These are phyloP conservation scores for Suillus subalutaceus DNA, from an alignment of 768 basidiomycete species.

Conservation along the genomic window DNA sequence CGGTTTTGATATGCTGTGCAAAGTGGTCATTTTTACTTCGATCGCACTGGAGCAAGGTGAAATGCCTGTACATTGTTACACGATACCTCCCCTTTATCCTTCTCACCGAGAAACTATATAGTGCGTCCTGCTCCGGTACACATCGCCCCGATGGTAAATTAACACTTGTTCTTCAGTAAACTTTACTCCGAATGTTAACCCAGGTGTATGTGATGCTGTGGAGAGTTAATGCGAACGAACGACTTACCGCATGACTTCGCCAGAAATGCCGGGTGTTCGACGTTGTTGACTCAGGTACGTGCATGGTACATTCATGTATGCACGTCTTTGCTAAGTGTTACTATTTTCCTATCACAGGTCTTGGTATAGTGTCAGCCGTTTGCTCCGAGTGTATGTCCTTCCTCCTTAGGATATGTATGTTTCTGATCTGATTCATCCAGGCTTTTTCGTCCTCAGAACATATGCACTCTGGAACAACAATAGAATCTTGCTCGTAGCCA, in stretches of 20 bases:
- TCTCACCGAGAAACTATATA: neutral
- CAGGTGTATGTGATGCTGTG: neutral
- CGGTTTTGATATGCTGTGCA: neutral
- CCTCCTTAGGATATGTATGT: neutral
- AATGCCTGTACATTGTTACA: neutral
- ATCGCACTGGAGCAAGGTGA: neutral
- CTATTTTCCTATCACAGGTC: neutral
- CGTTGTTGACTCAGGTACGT: neutral
- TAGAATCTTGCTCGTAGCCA: neutral
- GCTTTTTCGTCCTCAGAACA: neutral
- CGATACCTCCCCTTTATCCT: neutral
- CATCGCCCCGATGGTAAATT: neutral
- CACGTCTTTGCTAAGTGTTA: neutral
- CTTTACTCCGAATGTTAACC: neutral
- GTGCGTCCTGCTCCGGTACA: neutral
- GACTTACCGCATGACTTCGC: neutral
- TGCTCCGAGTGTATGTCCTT: neutral
- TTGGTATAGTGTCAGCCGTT: neutral
- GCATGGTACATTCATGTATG: neutral
- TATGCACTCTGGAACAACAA: neutral
- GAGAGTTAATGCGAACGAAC: neutral
- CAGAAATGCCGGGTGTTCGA: neutral
- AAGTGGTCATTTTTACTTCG: neutral
- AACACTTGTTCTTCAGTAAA: neutral
- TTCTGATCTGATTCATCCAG: neutral